phyloP scores from a whole-genome alignment of 2,329 filamentous ascomycete species.

The Clarireedia sp. region DNA sequence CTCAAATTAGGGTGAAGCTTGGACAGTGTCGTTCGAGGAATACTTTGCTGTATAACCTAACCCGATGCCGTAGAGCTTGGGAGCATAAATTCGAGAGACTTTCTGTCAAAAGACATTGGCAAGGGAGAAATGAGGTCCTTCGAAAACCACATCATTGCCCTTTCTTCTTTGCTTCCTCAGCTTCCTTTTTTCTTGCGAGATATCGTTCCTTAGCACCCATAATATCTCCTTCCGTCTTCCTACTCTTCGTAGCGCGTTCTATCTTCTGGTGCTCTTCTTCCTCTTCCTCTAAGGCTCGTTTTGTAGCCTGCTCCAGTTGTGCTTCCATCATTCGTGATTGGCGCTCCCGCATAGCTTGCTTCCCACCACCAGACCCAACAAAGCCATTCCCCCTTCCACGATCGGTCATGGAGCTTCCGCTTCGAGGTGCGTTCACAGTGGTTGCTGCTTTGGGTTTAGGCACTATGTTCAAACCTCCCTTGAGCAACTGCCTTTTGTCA shows the following conservation, averaged over 20 bases:
- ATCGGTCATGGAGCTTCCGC: slow-evolving; percentile 17
- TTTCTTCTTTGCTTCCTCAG: slow-evolving; percentile 58
- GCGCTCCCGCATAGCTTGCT: slow-evolving; percentile 63
- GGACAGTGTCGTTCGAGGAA: too few species aligned
- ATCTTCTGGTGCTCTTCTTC: slow-evolving; percentile 53
- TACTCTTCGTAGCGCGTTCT: slow-evolving; percentile 62
- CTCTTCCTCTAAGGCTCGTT: slow-evolving; percentile 63
- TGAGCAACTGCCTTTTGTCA: slow-evolving; percentile 74
- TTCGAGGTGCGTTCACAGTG: slow-evolving; percentile 11
- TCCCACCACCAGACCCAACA: slow-evolving; percentile 41
- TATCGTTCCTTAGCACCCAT: slow-evolving; percentile 74
- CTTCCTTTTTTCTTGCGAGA: slow-evolving; percentile 66
- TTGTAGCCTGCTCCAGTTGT: slow-evolving; percentile 65
- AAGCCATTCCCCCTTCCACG: slow-evolving; percentile 29
- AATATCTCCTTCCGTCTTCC: slow-evolving; percentile 70
- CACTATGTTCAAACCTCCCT: slow-evolving; percentile 66
- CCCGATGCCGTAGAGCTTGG: too few species aligned
- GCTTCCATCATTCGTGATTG: slow-evolving; percentile 73
- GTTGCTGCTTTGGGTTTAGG: slow-evolving; percentile 48
- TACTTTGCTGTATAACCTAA: too few species aligned
- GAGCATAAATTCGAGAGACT: too few species aligned
- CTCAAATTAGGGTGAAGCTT: too few species aligned
- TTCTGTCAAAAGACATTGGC: too few species aligned
- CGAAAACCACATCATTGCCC: slow-evolving; percentile 19
- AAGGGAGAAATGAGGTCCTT: too few species aligned